Conservation (phyloP, 192 early-diverging fungal genomes). For the Tieghemiomyces parasiticus region DNA sequence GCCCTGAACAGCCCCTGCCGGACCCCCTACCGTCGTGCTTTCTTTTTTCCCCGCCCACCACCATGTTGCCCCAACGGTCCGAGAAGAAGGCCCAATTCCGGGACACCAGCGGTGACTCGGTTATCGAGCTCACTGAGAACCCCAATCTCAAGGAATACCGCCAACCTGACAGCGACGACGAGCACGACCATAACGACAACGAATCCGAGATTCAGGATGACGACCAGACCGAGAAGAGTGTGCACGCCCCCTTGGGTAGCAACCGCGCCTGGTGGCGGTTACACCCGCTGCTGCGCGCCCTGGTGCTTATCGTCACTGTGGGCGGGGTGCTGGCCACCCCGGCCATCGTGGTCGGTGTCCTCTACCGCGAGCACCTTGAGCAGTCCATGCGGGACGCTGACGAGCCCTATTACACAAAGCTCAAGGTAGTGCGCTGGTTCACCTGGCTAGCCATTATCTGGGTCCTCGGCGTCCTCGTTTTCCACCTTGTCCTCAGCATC, state of each 20-base stretch:
- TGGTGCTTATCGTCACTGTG: constrained; percentile 33
- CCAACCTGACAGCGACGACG: constrained; percentile 18
- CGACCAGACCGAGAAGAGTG: constrained; percentile 17
- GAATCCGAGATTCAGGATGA: constrained; percentile 21
- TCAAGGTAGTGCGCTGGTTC: constrained; percentile 27
- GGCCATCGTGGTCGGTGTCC: constrained; percentile 28
- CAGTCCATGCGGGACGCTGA: constrained; percentile 14
- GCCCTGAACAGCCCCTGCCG: not conserved
- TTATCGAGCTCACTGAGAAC: constrained; percentile 1
- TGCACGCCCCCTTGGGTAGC: constrained; percentile 9
- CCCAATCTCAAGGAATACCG: not conserved
- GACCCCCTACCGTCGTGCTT: not conserved
- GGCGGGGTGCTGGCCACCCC: constrained; percentile 35
- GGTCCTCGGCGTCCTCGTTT: constrained; percentile 31
- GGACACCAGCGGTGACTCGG: not conserved
- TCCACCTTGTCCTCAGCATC: constrained; percentile 37
- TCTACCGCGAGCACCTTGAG: constrained; percentile 19
- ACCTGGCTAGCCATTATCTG: constrained; percentile 28
- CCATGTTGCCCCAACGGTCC: not conserved
- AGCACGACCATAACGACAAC: constrained; percentile 22
- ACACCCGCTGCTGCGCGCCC: constrained; percentile 36
- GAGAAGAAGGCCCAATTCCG: not conserved
- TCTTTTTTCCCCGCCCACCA: not conserved
- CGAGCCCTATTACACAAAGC: constrained; percentile 16
- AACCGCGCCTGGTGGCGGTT: constrained; percentile 28